phyloP scores from a whole-genome alignment of 805 yeast genomes.

The Kodamaea leandrae region DNA sequence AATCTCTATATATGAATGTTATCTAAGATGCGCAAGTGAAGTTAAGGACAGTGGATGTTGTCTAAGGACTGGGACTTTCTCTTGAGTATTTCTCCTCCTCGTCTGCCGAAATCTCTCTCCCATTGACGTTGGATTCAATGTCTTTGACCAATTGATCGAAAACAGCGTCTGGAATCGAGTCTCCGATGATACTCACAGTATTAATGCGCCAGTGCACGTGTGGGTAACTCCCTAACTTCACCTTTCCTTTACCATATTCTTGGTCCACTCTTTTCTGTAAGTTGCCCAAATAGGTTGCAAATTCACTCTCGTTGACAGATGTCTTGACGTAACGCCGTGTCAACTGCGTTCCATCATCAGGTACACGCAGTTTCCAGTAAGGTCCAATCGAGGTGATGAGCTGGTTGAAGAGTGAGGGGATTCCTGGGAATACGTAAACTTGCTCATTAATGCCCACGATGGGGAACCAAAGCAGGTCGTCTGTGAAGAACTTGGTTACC shows the following conservation, averaged over 20 bases:
- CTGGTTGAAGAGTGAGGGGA: constrained; percentile 67
- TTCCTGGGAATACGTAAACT: constrained; percentile 78
- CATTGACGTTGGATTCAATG: constrained; percentile 45
- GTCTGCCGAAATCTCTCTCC: constrained; percentile 50
- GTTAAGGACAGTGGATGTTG: too few relatives aligned
- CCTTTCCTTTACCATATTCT: constrained; percentile 27
- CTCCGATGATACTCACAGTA: constrained; percentile 75
- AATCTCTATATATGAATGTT: too few relatives aligned
- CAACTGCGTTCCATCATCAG: constrained; percentile 11
- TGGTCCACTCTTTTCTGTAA: constrained; percentile 43
- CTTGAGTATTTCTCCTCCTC: constrained; percentile 44
- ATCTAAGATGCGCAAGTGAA: too few relatives aligned
- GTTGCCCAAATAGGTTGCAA: constrained; percentile 60
- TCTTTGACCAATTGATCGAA: constrained; percentile 47
- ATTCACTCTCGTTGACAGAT: constrained; percentile 54
- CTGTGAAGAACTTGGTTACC: constrained; percentile 43
- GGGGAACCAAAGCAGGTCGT: constrained; percentile 77
- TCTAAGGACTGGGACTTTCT: too few relatives aligned
- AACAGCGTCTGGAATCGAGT: constrained; percentile 24
- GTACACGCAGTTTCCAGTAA: constrained; percentile 27
- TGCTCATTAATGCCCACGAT: constrained; percentile 64
- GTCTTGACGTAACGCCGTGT: constrained; percentile 63
- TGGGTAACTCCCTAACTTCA: constrained; percentile 85
- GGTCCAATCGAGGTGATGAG: constrained; percentile 48
- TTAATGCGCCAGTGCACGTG: constrained; percentile 62